Percentiles rank a stretch among this genome's conserved stretches.
phyloP scores from a whole-genome alignment of 345 rosid genomes.

The Litchi chinensis region DNA sequence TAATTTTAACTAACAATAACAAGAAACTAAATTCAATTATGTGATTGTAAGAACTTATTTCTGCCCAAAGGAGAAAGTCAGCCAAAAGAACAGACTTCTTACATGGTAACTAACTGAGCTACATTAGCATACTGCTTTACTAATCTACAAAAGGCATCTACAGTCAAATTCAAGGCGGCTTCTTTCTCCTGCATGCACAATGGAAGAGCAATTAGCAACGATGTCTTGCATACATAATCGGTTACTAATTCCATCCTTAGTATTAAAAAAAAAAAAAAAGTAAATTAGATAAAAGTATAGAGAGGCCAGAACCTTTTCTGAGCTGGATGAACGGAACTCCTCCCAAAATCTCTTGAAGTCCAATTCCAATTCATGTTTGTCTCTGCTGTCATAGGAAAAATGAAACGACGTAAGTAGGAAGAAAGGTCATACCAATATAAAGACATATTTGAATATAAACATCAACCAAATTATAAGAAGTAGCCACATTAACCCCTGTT shows the following conservation, averaged over 20 bases:
- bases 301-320: slow-evolving; percentile 68
- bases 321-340: slow-evolving; percentile 97
- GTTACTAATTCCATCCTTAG: neutral
- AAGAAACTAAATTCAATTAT: slow-evolving; percentile 6
- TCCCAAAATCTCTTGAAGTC: slow-evolving; percentile 99
- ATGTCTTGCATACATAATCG: neutral
- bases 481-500: neutral
- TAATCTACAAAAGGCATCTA: slow-evolving; percentile 98
- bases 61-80: slow-evolving; percentile 6
- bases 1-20: neutral
- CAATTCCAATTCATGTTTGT: slow-evolving; percentile 88
- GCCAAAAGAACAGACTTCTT: slow-evolving; percentile 35
- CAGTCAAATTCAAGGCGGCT: slow-evolving; percentile 85
- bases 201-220: slow-evolving; percentile 31
- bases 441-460: neutral
- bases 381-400: slow-evolving; percentile 47
- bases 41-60: neutral
- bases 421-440: neutral
- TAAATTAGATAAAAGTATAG: slow-evolving; percentile 1
- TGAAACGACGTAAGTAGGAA: neutral
- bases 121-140: slow-evolving; percentile 91
- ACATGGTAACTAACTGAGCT: slow-evolving; percentile 96
- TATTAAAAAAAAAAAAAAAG: slow-evolving; percentile 3
- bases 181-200: slow-evolving; percentile 92
- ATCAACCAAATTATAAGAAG: neutral